Base-by-base conservation (phyloP, 768 basidiomycete species). In the Bullera alba region DNA sequence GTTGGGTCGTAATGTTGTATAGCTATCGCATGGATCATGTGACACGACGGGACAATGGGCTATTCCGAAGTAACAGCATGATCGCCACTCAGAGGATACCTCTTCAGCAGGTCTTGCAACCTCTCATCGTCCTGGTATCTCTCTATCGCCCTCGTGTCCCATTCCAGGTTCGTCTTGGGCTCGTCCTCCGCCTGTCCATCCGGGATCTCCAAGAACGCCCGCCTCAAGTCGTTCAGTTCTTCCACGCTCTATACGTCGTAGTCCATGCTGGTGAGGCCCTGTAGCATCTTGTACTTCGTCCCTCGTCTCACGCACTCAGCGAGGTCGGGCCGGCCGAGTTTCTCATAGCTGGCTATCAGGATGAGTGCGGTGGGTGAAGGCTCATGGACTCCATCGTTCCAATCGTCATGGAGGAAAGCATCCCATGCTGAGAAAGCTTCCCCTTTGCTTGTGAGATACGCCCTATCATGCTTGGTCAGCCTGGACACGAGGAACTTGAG, bases 381-480 rank as follows among this genome's bases (percentile, higher is more conserved):
- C 12, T 10, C 19, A 21, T 12, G 12, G 37, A 10, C 8, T 7
- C 22, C 19, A 8, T 39, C 37, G 37, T 12, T 21, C 10, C 19
- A 10, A 21, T 39, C 37, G 44, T 5, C 21, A 16, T n/a, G n/a
- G n/a, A 6, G 8, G 15, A 42, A 27, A 19, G 25, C n/a, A 26
- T 32, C 6, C n/a, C 50, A 39, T 4, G 50, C 23, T 15, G 37
- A 25, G 41, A 56, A 56, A 27, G 54, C 54, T 16, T 56, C 54
- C 5, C 22, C 44, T 56, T 51, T 49, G 27, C 10, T 26, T 16
- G 48, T 50, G 28, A 38, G 41, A 22, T 44, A 49, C 16, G 48
- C 47, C 48, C 53, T 54, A 29, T 5, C n/a, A n/a, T n/a, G n/a
- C n/a, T n/a, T n/a, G n/a, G n/a, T n/a, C n/a, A n/a, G n/a, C n/a